Conservation (phyloP, 108 stramenopile genomes). For the Mediolabrus comicus region DNA sequence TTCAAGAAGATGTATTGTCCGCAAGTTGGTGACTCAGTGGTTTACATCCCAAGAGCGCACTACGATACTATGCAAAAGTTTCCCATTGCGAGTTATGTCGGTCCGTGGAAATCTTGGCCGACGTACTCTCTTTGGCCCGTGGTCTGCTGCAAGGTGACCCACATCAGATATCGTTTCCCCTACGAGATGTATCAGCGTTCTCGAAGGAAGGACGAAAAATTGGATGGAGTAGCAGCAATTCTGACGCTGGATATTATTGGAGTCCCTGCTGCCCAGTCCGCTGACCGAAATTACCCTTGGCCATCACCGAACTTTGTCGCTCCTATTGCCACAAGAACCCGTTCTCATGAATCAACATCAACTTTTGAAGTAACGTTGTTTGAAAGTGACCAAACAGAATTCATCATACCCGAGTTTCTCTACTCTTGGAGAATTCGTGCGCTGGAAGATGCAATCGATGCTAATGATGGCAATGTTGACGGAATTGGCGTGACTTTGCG, state of each 20-base stretch:
- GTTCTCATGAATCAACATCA: slow-evolving; percentile 30
- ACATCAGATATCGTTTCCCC: slow-evolving; percentile 81
- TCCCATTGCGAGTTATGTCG: slow-evolving; percentile 46
- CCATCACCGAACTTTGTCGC: slow-evolving; percentile 65
- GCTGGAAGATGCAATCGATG: slow-evolving; percentile 56
- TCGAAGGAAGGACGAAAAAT: slow-evolving; percentile 27
- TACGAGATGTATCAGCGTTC: slow-evolving; percentile 60
- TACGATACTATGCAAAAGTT: slow-evolving; percentile 61
- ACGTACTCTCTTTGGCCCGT: slow-evolving; percentile 69
- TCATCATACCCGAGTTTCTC: slow-evolving; percentile 63
- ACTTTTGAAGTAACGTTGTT: slow-evolving; percentile 80
- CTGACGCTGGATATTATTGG: slow-evolving; percentile 79
- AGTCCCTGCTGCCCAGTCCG: slow-evolving; percentile 64
- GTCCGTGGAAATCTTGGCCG: slow-evolving; percentile 86
- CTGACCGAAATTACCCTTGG: slow-evolving; percentile 69
- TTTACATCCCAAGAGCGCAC: slow-evolving; percentile 87
- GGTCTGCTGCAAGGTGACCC: slow-evolving; percentile 67
- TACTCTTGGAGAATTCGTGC: slow-evolving; percentile 52
- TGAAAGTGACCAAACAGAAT: slow-evolving; percentile 64
- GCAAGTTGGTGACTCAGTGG: slow-evolving; percentile 86
- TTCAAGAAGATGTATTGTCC: slow-evolving; percentile 70
- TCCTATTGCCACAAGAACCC: slow-evolving; percentile 34
- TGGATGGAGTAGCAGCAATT: slow-evolving; percentile 71
- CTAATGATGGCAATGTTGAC: slow-evolving; percentile 14
- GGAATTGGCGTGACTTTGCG: slow-evolving; percentile 47